A percentile compares a stretch with the other conserved stretches of the same genome.
These are phyloP conservation scores for Zymoseptoria crescenta DNA, from an alignment of 2,329 filamentous ascomycete species.

Conservation along the genomic window DNA sequence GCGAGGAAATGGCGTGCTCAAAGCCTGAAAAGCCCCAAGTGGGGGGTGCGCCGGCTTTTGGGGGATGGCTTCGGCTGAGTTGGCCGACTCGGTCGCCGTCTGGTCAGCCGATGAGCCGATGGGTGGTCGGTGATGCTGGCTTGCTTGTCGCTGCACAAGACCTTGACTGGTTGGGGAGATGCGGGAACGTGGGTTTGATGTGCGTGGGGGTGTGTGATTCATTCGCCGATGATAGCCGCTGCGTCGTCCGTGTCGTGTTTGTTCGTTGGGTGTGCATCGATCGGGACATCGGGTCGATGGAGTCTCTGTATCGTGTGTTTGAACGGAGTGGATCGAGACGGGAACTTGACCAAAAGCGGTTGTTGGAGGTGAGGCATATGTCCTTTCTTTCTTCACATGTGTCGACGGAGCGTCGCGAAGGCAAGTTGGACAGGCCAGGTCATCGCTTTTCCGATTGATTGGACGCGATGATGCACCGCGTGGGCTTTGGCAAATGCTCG, in stretches of 20 bases:
- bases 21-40: background rate
- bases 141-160: background rate
- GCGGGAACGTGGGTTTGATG: background rate
- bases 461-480: too few relatives aligned
- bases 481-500: too few relatives aligned
- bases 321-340: too few relatives aligned
- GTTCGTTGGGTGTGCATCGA: background rate
- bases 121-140: background rate
- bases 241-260: background rate
- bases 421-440: too few relatives aligned
- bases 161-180: background rate
- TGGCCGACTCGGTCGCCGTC: background rate
- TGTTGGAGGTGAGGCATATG: too few relatives aligned
- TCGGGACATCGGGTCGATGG: background rate
- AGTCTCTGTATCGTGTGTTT: too few relatives aligned
- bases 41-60: background rate
- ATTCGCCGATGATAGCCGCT: background rate
- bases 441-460: too few relatives aligned
- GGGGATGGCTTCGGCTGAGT: background rate
- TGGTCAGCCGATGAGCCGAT: background rate
- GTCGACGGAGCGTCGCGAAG: too few relatives aligned
- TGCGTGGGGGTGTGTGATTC: background rate
- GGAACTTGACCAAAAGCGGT: too few relatives aligned
- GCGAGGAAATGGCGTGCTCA: constrained; percentile 2
- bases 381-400: too few relatives aligned